Evolutionary conservation across 2,329 filamentous ascomycete genomes (phyloP), one percentile per base, ranked within the genome.

Genomic region (Colletotrichum lindemuthianum): DNA sequence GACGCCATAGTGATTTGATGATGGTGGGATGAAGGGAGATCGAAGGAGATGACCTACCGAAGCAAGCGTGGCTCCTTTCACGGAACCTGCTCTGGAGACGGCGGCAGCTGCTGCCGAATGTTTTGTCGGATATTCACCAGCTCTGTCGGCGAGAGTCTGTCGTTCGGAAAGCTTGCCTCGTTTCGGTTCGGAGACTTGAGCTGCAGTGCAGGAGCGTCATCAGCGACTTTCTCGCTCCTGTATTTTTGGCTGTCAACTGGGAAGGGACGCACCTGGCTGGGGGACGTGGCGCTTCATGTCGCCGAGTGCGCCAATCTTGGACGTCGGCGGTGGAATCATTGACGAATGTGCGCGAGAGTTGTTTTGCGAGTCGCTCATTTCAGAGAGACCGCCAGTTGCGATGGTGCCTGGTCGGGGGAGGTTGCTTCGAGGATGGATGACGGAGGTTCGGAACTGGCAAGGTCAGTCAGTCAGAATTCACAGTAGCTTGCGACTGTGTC

Each of bases 351-450:
- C 73, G 54, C 86, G 83, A 47, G 82, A 75, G 72, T 90, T 90
- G 75, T 78, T 80, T 70, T 89, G 85, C n/a, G 87, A 88, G 8
- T 88, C 84, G 70, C 79, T 82, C 69, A 87, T 83, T 71, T 89
- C 86, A 9, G 81, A 75, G 13, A 89, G 79, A 4, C 77, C 76
- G 60, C 69, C 71, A 3, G 77, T 76, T 58, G 70, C 72, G 37
- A 72, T 47, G 10, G 71, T 57, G 12, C 66, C 54, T 53, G 70
- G 53, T 65, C 68, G 53, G 52, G 69, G 69, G 44, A 70, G 57
- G 8, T 67, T 63, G 48, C 68, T 70, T 15, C 60, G 61, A 40
- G 67, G 69, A 16, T 65, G 63, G 44, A 71, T 60, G 52, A 67
- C 68, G 11, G 70, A 74, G 52, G 67, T 67, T 69, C 59, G 72